Evolutionary conservation across 1,284 basidiomycete genomes (phyloP).

Genomic region (Cryptococcus sp.): DNA sequence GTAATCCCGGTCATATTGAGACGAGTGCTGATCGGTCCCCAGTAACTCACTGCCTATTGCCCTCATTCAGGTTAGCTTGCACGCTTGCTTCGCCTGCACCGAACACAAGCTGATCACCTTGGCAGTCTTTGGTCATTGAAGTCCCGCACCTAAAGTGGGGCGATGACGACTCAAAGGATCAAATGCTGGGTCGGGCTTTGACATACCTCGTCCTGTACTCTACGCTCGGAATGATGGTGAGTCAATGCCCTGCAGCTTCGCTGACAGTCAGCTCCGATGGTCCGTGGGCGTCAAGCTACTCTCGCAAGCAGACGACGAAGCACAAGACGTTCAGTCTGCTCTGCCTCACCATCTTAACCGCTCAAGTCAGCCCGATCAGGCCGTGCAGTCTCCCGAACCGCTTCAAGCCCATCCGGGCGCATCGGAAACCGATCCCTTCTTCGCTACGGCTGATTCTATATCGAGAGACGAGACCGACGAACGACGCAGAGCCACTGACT

Average conservation of each 20-base stretch:
- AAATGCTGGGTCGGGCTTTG: conserved; percentile 88
- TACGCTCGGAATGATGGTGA: conserved; percentile 87
- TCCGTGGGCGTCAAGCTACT: conserved; percentile 80
- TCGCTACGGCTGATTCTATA: conserved; percentile 22
- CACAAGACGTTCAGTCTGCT: conserved; percentile 16
- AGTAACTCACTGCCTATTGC: conserved; percentile 93
- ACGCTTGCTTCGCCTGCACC: neutral
- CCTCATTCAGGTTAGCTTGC: conserved; percentile 54
- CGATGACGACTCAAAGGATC: conserved; percentile 72
- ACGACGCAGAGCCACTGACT: conserved; percentile 13
- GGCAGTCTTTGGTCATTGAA: conserved; percentile 80
- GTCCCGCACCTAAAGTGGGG: conserved; percentile 83
- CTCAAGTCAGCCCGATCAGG: conserved; percentile 10
- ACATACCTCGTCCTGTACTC: conserved; percentile 91
- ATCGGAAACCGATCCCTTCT: conserved; percentile 44
- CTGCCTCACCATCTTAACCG: conserved; percentile 4
- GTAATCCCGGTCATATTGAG: neutral
- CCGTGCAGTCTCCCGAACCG: conserved; percentile 34
- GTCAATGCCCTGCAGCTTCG: conserved; percentile 37
- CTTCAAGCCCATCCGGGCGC: conserved; percentile 32
- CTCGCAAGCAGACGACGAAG: conserved; percentile 67
- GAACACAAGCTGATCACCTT: neutral
- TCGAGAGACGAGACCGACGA: conserved; percentile 25
- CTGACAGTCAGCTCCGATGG: conserved; percentile 70
- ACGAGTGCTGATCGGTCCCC: conserved; percentile 63